These are phyloP conservation scores for Zygoascus ofunaensis DNA, from an alignment of 805 yeast species.

Conservation along the genomic window DNA sequence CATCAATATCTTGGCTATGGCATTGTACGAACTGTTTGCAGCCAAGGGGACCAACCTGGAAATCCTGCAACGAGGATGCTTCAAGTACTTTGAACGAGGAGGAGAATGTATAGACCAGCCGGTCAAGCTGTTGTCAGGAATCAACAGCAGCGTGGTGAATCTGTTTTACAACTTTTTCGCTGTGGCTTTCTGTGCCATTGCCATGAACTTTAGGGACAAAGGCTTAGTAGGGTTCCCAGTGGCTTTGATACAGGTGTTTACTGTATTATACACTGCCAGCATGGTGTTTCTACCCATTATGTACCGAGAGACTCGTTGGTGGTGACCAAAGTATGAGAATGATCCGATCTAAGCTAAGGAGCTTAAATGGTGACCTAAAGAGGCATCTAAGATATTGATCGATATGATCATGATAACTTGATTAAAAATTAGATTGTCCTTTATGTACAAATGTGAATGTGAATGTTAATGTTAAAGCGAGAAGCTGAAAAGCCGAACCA, in stretches of 20 bases:
- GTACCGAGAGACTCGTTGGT: slow-evolving; percentile 24
- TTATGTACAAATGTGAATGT: too few relatives aligned
- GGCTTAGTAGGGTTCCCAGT: slow-evolving; percentile 62
- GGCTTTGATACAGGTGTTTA: slow-evolving; percentile 60
- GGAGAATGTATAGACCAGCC: slow-evolving; percentile 76
- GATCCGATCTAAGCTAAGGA: too few relatives aligned
- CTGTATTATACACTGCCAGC: slow-evolving; percentile 64
- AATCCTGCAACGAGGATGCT: slow-evolving; percentile 80
- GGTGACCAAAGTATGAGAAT: slow-evolving; percentile 3
- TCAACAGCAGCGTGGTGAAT: slow-evolving; percentile 62
- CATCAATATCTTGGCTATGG: slow-evolving; percentile 81
- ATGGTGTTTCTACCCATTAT: slow-evolving; percentile 74
- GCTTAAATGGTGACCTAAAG: too few relatives aligned
- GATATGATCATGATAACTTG: too few relatives aligned
- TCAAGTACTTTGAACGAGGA: slow-evolving; percentile 74
- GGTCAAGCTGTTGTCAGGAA: slow-evolving; percentile 73
- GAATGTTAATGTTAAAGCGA: too few relatives aligned
- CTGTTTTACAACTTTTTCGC: slow-evolving; percentile 80
- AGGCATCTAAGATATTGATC: too few relatives aligned
- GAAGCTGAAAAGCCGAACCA: too few relatives aligned
- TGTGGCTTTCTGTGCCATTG: slow-evolving; percentile 80
- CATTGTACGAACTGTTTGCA: slow-evolving; percentile 81
- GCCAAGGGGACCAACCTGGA: slow-evolving; percentile 58
- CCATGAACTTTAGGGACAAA: slow-evolving; percentile 52
- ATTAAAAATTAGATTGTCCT: too few relatives aligned